Percentiles rank a stretch among this genome's conserved stretches.
phyloP scores from a whole-genome alignment of 257 asterid genomes.

The Petrea volubilis region DNA sequence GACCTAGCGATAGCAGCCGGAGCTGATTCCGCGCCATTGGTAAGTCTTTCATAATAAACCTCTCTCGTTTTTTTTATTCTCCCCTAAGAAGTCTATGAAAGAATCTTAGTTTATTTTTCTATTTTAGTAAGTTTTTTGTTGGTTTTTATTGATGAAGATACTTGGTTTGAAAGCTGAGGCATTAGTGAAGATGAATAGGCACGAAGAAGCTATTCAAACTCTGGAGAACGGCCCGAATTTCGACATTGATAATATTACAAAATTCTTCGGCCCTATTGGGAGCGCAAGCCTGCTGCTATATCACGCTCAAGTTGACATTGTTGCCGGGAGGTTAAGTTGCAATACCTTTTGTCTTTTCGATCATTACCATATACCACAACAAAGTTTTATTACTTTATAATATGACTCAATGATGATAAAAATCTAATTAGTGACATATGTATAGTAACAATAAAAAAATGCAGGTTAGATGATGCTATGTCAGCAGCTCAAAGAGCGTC shows the following conservation, averaged over 20 bases:
- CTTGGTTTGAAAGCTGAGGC: slow-evolving; percentile 80
- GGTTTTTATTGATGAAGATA: slow-evolving; percentile 43
- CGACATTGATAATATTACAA: slow-evolving; percentile 57
- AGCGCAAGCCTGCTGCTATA: slow-evolving; percentile 45
- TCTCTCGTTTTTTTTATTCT: not conserved
- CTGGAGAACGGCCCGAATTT: slow-evolving; percentile 57
- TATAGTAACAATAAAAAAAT: not conserved
- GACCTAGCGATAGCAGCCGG: slow-evolving; percentile 52
- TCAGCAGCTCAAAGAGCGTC: slow-evolving; percentile 58
- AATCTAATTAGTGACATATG: too few relatives aligned
- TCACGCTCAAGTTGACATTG: slow-evolving; percentile 71
- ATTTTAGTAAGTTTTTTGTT: not conserved
- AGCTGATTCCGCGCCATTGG: slow-evolving; percentile 90
- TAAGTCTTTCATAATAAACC: slow-evolving; percentile 22
- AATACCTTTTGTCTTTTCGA: not conserved
- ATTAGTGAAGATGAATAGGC: slow-evolving; percentile 59
- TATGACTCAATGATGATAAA: too few relatives aligned
- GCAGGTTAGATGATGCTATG: slow-evolving; percentile 71
- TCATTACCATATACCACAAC: too few relatives aligned
- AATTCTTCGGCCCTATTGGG: slow-evolving; percentile 68
- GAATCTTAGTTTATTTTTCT: too few relatives aligned
- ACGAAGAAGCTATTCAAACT: slow-evolving; percentile 73
- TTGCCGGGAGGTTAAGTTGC: slow-evolving; percentile 69
- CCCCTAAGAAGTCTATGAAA: too few relatives aligned
- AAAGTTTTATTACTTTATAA: too few relatives aligned